Base-by-base conservation (phyloP, 83 land plant species). In the Thuja plicata region DNA sequence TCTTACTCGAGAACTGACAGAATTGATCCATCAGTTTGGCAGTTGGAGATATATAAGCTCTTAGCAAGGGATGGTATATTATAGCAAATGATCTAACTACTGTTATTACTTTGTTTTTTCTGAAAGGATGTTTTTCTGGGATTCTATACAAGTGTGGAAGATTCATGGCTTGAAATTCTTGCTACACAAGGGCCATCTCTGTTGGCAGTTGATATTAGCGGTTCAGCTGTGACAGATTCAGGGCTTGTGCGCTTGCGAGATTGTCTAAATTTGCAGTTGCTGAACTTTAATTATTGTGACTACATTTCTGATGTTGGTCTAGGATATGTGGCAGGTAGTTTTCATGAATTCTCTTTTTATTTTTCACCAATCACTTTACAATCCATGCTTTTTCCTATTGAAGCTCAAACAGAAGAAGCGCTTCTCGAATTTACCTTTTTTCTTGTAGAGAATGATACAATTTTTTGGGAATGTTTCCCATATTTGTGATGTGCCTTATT, bases 121-220 rank as follows among this genome's bases (percentile, higher is more conserved):
- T 84, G 40, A 73, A 95, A 98, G 99, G 99, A 98, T 88, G 90
- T 97, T 41, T 85, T 92, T 89, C 87, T 98, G 82, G 99, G 96
- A 84, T 95, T 94, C 35, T 97, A 96, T 84, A 94, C 95, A 30
- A 98, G 92, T 15, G 96, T 98, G 77, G 91, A 94, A 57, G 99
- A 98, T 89, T 89, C 89, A 80, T 98, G 99, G 99, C 90, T 98
- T 96, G 95, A 92, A 92, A 93, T 95, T 35, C 92, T 98, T 73
- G 95, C 97, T 27, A 91, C 98, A 0, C 99, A 98, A 87, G 96
- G 97, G 48, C 78, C 87, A 77, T 98, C 98, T 41, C 89, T 98
- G 62, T 91, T 98, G 57, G 96, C 96, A 24, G 91, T 96, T 57
- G 96, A 98, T 93, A 91, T 97, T 52, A 94, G 98, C 80, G 92